Evolutionary conservation across 139 green algal genomes (phyloP), one percentile per base, ranked within the genome.

Genomic region (Chlamydomonas asymmetrica): DNA sequence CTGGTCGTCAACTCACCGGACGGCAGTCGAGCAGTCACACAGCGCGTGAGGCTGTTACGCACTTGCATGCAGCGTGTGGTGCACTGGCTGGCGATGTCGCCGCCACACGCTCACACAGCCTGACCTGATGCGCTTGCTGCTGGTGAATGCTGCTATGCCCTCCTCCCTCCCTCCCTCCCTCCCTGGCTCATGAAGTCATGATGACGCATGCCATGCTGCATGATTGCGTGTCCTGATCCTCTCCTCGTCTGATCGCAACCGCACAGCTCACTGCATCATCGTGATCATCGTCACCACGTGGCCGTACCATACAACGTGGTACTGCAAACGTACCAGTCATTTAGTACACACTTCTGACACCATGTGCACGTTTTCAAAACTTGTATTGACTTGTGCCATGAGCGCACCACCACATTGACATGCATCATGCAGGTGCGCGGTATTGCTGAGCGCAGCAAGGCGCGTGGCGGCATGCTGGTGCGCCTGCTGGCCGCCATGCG

Each of bases 401-500:
- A 8, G 10, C 18, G 13, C 25, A 6, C 9, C 40, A 16, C 37
- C 37, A n/a, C 40, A 2, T 7, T 3, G n/a, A 7, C 27, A 38
- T 20, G 16, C 18, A 3, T 7, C 32, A 3, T 20, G 0, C 63
- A 82, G 76, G 69, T 82, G 25, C 76, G 76, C 1, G 37, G 61
- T 32, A 50, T 82, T 48, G 76, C 76, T 4, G 76, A 82, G 61
- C 67, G 76, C 45, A 60, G 31, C 62, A 82, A 82, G 76, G 71
- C 63, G 29, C 76, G 76, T 1, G 76, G 76, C 38, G 63, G 29
- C 38, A 76, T 82, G 67, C 63, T 82, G 61, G 69, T 82, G 38
- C 72, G 63, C 43, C 68, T 82, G 45, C 54, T 82, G 68, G 76
- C 68, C 32, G 65, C 74, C 5, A 23, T 75, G 56, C 23, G 56